A percentile compares a stretch with the other conserved stretches of the same genome.
Evolutionary conservation across 139 green algal species (phyloP).

Genomic region (Picochlorum costavermella): DNA sequence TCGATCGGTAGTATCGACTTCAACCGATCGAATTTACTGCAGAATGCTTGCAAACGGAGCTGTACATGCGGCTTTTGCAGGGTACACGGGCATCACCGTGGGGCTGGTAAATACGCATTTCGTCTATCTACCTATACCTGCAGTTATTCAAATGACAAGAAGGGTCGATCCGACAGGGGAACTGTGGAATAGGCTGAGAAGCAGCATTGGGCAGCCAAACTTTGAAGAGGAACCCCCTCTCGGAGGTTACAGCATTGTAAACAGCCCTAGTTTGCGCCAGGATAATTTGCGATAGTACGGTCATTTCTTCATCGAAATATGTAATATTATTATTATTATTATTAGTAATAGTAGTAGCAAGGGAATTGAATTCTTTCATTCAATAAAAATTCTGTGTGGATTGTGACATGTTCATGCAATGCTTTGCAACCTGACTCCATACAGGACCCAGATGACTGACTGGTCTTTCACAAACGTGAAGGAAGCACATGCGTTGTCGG

Average conservation of each 20-base stretch:
- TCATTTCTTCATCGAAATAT: too few relatives aligned
- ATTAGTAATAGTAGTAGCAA: too few relatives aligned
- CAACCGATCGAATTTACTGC: constrained; percentile 87
- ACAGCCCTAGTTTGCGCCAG: too few relatives aligned
- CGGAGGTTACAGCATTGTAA: not conserved
- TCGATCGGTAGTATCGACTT: constrained; percentile 73
- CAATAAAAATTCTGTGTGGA: too few relatives aligned
- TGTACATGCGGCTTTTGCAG: constrained; percentile 91
- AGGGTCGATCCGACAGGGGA: constrained; percentile 66
- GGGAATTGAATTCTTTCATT: too few relatives aligned
- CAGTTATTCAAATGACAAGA: constrained; percentile 3
- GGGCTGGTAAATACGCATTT: constrained; percentile 44
- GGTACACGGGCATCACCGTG: constrained; percentile 63
- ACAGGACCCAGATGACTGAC: too few relatives aligned
- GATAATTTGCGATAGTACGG: too few relatives aligned
- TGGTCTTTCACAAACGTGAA: too few relatives aligned
- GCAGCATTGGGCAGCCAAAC: constrained; percentile 69
- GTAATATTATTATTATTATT: too few relatives aligned
- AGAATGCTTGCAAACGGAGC: constrained; percentile 85
- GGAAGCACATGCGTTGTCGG: too few relatives aligned
- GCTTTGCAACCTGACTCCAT: too few relatives aligned
- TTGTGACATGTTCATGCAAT: too few relatives aligned
- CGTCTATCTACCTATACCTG: constrained; percentile 65
- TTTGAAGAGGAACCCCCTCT: constrained; percentile 34
- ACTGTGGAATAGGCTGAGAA: constrained; percentile 74